phyloP scores from a whole-genome alignment of 441 rosid genomes.

The Omphalea diandra region DNA sequence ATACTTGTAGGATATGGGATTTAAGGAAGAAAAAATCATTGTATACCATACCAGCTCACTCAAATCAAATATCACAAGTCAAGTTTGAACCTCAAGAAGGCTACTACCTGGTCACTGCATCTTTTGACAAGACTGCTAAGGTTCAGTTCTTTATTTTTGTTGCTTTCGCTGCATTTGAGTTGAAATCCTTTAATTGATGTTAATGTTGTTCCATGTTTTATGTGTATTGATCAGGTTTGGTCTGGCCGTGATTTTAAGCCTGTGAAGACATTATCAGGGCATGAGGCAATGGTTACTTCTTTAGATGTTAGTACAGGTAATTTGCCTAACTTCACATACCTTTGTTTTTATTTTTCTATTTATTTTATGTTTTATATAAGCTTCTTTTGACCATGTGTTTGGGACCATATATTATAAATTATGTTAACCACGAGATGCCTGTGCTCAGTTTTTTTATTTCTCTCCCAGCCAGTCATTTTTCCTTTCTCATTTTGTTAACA shows the following conservation, averaged over 20 bases:
- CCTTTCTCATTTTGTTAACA: not conserved
- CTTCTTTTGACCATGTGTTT: constrained; percentile 1
- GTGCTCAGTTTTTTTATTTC: not conserved
- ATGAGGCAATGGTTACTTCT: constrained; percentile 79
- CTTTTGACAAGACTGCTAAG: constrained; percentile 94
- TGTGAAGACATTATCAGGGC: constrained; percentile 72
- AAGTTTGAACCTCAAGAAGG: constrained; percentile 98
- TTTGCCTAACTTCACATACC: constrained; percentile 14
- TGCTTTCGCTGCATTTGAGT: not conserved
- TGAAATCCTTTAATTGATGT: constrained; percentile 17
- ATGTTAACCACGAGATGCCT: too few species aligned
- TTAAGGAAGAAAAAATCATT: constrained; percentile 80
- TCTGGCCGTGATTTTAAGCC: constrained; percentile 89
- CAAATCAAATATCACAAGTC: constrained; percentile 85
- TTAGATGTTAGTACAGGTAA: constrained; percentile 60
- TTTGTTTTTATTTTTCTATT: not conserved
- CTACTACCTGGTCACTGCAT: constrained; percentile 77
- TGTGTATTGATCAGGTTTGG: constrained; percentile 62
- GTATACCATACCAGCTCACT: constrained; percentile 82
- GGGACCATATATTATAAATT: not conserved
- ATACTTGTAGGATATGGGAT: constrained; percentile 94
- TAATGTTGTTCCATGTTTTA: constrained; percentile 21
- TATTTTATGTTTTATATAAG: not conserved
- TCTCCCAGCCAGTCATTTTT: not conserved
- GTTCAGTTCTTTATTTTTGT: constrained; percentile 32